Evolutionary conservation across 805 yeast species (phyloP).

Genomic region (Starmera amethionina): DNA sequence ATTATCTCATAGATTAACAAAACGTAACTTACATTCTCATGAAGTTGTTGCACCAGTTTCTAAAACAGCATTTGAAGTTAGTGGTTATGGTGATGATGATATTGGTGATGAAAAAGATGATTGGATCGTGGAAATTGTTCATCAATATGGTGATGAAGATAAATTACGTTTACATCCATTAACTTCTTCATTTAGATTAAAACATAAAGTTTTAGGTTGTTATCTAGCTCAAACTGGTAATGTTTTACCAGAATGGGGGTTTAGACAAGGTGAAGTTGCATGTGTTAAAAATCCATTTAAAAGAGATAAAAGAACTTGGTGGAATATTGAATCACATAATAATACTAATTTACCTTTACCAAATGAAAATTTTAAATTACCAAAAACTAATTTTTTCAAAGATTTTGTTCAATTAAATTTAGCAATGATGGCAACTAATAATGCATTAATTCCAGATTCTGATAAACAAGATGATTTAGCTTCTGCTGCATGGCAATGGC

Average conservation of each 20-base stretch:
- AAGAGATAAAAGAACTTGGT: conserved; percentile 81
- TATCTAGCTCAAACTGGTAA: conserved; percentile 79
- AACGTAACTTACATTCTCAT: conserved; percentile 66
- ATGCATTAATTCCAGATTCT: conserved; percentile 68
- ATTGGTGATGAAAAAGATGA: conserved; percentile 68
- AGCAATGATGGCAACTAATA: conserved; percentile 85
- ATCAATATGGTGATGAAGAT: conserved; percentile 49
- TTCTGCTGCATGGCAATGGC: conserved; percentile 84
- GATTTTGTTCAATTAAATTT: conserved; percentile 68
- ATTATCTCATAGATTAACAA: conserved; percentile 51
- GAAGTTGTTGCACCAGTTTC: conserved; percentile 53
- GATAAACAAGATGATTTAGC: conserved; percentile 67
- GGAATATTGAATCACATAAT: conserved; percentile 70
- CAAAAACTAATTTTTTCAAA: conserved; percentile 66
- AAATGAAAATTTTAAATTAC: conserved; percentile 51
- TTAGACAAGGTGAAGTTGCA: conserved; percentile 92
- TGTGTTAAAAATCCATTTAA: conserved; percentile 60
- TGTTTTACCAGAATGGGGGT: conserved; percentile 92
- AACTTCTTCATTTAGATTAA: conserved; percentile 73
- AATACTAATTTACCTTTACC: conserved; percentile 52
- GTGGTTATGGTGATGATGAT: conserved; percentile 60
- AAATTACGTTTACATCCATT: conserved; percentile 57
- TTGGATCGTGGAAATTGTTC: conserved; percentile 65
- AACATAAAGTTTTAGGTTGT: conserved; percentile 61
- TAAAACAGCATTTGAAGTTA: conserved; percentile 47